Percentiles rank a stretch among this genome's conserved stretches.
These are phyloP conservation scores for Blastobotrys buckinghamii DNA, from an alignment of 1,139 yeast genomes.

Conservation along the genomic window DNA sequence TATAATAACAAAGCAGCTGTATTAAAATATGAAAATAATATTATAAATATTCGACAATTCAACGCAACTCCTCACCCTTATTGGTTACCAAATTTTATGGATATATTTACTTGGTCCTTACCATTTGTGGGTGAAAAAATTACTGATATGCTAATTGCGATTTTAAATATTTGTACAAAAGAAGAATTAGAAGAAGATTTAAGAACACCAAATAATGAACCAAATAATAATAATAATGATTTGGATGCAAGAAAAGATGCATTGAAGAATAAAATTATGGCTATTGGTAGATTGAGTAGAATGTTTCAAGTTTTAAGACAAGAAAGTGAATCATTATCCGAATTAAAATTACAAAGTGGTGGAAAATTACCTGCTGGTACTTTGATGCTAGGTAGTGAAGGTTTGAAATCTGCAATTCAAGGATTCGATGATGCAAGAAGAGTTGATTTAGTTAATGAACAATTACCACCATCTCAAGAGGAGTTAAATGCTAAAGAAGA, in stretches of 20 bases:
- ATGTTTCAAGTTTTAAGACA: conserved; percentile 88
- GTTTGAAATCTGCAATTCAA: conserved; percentile 61
- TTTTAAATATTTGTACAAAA: conserved; percentile 89
- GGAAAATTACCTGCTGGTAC: conserved; percentile 84
- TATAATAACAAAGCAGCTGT: conserved; percentile 96
- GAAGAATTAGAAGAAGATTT: conserved; percentile 82
- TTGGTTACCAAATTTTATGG: conserved; percentile 97
- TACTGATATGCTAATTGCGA: conserved; percentile 87
- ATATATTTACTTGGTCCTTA: conserved; percentile 94
- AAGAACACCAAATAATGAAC: conserved; percentile 8
- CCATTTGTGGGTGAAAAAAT: conserved; percentile 97
- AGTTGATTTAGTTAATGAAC: conserved; percentile 82
- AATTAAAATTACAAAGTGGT: conserved; percentile 62
- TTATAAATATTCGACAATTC: conserved; percentile 93
- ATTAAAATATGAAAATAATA: conserved; percentile 78
- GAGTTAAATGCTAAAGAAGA: conserved; percentile 46
- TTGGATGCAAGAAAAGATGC: conserved; percentile 48
- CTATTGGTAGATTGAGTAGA: conserved; percentile 89
- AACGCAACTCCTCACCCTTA: conserved; percentile 93
- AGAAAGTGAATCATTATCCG: conserved; percentile 83
- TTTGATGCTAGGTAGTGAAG: conserved; percentile 74
- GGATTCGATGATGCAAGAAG: conserved; percentile 79
- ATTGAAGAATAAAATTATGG: conserved; percentile 81
- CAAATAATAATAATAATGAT: conserved; percentile 7
- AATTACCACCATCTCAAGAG: conserved; percentile 75